Evolutionary conservation across 345 rosid species (phyloP).

Genomic region (Durio zibethinus): DNA sequence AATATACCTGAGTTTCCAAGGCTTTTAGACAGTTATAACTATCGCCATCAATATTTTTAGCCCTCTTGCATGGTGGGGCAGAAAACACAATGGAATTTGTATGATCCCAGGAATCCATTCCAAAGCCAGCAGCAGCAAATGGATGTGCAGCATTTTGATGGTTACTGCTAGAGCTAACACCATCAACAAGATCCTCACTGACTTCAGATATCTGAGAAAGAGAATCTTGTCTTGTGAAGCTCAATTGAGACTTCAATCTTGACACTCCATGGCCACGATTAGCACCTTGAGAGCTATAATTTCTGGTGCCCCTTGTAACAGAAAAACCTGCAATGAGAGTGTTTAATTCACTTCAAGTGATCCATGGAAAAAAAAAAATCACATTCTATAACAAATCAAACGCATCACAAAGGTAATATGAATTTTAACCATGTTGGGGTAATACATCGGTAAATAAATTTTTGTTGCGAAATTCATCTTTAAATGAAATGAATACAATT

Average conservation of each 20-base stretch:
- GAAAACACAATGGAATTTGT: slow-evolving; percentile 62
- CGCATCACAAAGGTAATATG: background rate
- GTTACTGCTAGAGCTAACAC: slow-evolving; percentile 43
- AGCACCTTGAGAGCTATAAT: slow-evolving; percentile 42
- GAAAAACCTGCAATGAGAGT: slow-evolving; percentile 51
- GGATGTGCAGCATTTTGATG: slow-evolving; percentile 40
- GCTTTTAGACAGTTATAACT: slow-evolving; percentile 45
- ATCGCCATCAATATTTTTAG: slow-evolving; percentile 54
- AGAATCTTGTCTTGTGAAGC: slow-evolving; percentile 70
- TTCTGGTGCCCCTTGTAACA: slow-evolving; percentile 54
- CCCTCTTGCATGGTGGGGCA: slow-evolving; percentile 48
- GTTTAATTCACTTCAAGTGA: background rate
- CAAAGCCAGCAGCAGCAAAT: slow-evolving; percentile 48
- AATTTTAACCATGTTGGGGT: background rate
- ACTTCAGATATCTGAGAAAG: slow-evolving; percentile 71
- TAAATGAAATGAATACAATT: background rate
- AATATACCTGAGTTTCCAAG: slow-evolving; percentile 78
- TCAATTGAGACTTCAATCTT: slow-evolving; percentile 71
- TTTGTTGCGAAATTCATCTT: background rate
- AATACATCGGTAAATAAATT: slow-evolving; percentile 5
- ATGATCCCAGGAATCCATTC: slow-evolving; percentile 72
- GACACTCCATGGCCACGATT: slow-evolving; percentile 46
- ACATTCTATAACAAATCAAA: background rate
- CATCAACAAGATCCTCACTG: slow-evolving; percentile 52
- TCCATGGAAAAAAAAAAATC: background rate